These are phyloP conservation scores for Claviceps sp. DNA, from an alignment of 2,329 filamentous ascomycete genomes.

Conservation along the genomic window DNA sequence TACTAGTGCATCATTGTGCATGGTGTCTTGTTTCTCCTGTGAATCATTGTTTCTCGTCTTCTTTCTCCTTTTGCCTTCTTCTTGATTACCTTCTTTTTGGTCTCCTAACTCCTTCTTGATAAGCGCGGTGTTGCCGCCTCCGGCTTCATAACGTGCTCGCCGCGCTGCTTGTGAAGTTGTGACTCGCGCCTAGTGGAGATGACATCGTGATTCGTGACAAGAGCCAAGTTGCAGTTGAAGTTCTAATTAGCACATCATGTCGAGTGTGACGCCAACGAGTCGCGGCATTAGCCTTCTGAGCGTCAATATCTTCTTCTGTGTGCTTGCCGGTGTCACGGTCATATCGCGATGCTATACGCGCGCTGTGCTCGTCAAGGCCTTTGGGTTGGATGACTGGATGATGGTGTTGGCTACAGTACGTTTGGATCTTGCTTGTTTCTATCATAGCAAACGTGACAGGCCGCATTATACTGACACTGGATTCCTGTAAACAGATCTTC, in stretches of 20 bases:
- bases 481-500: slow-evolving; percentile 13
- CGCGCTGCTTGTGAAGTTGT: too few species aligned
- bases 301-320: slow-evolving; percentile 14
- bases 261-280: slow-evolving; percentile 4
- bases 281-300: slow-evolving; percentile 15
- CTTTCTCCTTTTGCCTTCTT: too few species aligned
- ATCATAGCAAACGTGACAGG: too few species aligned
- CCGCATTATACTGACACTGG: too few species aligned
- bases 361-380: slow-evolving; percentile 2
- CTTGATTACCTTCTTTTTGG: too few species aligned
- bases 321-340: slow-evolving; percentile 11
- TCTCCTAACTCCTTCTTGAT: too few species aligned
- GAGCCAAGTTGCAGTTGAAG: too few species aligned
- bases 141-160: too few species aligned
- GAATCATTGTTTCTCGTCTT: too few species aligned
- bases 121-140: too few species aligned
- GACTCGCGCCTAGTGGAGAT: background rate
- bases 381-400: slow-evolving; percentile 5
- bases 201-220: background rate
- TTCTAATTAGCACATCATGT: background rate
- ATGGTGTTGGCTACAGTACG: slow-evolving; percentile 5
- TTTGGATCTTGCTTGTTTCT: background rate
- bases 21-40: too few species aligned
- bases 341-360: slow-evolving; percentile 8
- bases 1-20: too few species aligned